A percentile compares a stretch with the other conserved stretches of the same genome.
Conservation (phyloP, 1,139 yeast genomes). For the Martiniozyma asiatica region DNA sequence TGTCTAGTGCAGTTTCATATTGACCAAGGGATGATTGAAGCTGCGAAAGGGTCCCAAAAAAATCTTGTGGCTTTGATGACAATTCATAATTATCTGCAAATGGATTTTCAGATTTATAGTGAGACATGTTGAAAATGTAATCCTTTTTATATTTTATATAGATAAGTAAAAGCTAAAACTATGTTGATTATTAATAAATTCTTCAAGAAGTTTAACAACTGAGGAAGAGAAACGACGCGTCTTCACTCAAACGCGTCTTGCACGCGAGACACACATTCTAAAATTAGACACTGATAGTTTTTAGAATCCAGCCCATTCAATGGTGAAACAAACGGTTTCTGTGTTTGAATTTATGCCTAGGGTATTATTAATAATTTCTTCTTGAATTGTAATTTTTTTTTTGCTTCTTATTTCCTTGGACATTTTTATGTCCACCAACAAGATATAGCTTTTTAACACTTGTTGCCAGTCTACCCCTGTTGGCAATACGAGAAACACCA, state of each 20-base stretch:
- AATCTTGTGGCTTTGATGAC: not conserved
- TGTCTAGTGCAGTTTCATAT: conserved; percentile 3
- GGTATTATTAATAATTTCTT: too few relatives aligned
- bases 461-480: conserved; percentile 85
- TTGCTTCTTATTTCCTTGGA: conserved; percentile 1
- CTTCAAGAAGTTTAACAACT: too few relatives aligned
- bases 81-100: conserved; percentile 1
- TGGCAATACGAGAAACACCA: conserved; percentile 45
- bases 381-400: not conserved
- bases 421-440: conserved; percentile 23
- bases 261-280: too few relatives aligned
- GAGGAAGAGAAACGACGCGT: too few relatives aligned
- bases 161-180: too few relatives aligned
- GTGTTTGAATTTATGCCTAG: too few relatives aligned
- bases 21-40: conserved; percentile 2
- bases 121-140: too few relatives aligned
- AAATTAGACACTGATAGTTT: too few relatives aligned
- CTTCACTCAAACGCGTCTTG: too few relatives aligned
- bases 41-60: conserved; percentile 2
- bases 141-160: too few relatives aligned
- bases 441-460: conserved; percentile 85
- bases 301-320: conserved; percentile 71
- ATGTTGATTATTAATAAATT: too few relatives aligned
- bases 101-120: not conserved
- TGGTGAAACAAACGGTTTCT: conserved; percentile 34